Evolutionary conservation across 116 monocot species (phyloP), one percentile per base, ranked within the genome.

Genomic region (Posidonia oceanica): DNA sequence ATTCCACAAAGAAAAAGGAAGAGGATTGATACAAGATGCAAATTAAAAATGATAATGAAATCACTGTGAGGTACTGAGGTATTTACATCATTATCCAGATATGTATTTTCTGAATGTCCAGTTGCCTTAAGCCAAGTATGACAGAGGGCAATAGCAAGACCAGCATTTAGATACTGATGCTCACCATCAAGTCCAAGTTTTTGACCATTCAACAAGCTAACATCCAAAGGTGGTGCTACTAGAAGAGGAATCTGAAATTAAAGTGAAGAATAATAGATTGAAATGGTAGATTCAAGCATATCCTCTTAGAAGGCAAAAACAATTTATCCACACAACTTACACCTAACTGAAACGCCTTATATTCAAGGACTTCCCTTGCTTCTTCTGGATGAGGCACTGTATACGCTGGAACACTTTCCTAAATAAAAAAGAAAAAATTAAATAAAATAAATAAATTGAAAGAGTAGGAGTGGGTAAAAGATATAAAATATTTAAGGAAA

Each of bases 351-450:
- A 85, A 87, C 73, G 89, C 89, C 64, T 52, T 88, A 13, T 80
- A 76, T 70, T 85, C 67, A 23, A 96, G 89, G 18, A 77, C 83
- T 37, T 64, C 12, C 91, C 88, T 96, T 65, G 96, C 96, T 80
- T 96, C 96, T 59, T 87, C 85, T 64, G 88, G 85, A 72, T 96
- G 96, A 72, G 86, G 83, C 12, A 91, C 89, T 29, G 91, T 96
- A 77, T 78, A 89, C 12, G 96, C 89, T 63, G 88, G 83, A 72
- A 91, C 81, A 57, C 78, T 84, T 83, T 80, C 77, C 96, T 96
- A 78, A 41, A 67, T 14, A 53, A 67, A 70, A 14, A 62, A 18
- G 60, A 75, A 64, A 52, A 16, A 39, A 41, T 22, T 5, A 52
- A 51, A 75, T 8, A 53, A 60, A 69, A 66, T 6, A 64, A 64